A percentile compares a stretch with the other conserved stretches of the same genome.
These are phyloP conservation scores for Avena sativa DNA, from an alignment of 176 grass and related monocot species.

Conservation along the genomic window DNA sequence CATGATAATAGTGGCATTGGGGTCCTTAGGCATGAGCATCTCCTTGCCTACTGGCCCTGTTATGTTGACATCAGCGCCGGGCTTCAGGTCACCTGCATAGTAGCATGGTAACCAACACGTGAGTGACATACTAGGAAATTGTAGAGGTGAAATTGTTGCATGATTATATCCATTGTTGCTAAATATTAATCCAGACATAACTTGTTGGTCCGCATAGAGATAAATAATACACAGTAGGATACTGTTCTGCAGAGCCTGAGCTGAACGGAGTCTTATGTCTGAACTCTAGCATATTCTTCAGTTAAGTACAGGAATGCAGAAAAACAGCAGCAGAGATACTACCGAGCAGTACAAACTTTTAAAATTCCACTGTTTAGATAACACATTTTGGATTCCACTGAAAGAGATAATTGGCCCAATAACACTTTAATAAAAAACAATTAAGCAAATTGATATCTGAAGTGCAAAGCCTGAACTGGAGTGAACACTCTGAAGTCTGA, in stretches of 20 bases:
- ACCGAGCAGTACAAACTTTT: not conserved
- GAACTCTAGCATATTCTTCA: not conserved
- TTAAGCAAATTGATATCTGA: not conserved
- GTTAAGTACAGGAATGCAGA: not conserved
- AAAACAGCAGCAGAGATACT: not conserved
- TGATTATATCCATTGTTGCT: not conserved
- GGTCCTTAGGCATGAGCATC: constrained; percentile 99
- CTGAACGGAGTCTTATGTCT: not conserved
- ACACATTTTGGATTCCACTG: not conserved
- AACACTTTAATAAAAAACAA: too few relatives aligned
- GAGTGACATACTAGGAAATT: not conserved
- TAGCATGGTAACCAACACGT: constrained; percentile 8
- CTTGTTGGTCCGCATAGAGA: too few relatives aligned
- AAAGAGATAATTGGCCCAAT: not conserved
- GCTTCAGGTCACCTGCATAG: constrained; percentile 75
- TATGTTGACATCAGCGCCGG: constrained; percentile 72
- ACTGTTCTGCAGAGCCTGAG: not conserved
- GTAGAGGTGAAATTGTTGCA: not conserved
- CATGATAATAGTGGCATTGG: constrained; percentile 82
- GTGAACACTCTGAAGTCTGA: not conserved
- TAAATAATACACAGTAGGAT: too few relatives aligned
- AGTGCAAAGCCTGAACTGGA: not conserved
- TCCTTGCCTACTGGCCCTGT: constrained; percentile 96
- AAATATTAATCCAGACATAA: not conserved
- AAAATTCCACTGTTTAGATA: not conserved